phyloP scores from a whole-genome alignment of 2,329 filamentous ascomycete genomes.

The Colletotrichum sp. region DNA sequence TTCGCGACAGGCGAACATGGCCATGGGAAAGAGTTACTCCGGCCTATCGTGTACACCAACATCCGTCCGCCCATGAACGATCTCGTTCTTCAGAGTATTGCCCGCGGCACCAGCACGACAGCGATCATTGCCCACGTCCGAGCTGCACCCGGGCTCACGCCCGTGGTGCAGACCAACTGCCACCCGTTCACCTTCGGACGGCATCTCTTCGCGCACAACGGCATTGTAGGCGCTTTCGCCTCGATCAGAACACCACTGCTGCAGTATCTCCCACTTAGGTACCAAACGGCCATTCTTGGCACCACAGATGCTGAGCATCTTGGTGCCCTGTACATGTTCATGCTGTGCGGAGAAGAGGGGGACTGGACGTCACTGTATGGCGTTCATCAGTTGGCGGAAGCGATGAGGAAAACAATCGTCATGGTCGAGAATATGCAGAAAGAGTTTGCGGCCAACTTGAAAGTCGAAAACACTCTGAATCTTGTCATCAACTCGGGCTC shows the following conservation, averaged over 20 bases:
- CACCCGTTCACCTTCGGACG: constrained; percentile 12
- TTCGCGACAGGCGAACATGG: not conserved
- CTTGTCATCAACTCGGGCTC: not conserved
- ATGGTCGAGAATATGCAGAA: constrained; percentile 5
- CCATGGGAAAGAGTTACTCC: not conserved
- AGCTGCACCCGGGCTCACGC: not conserved
- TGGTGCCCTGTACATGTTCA: constrained; percentile 9
- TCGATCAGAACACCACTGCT: not conserved
- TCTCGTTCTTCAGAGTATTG: constrained; percentile 9
- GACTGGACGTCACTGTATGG: constrained; percentile 2
- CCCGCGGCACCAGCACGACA: constrained; percentile 2
- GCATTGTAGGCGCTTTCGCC: constrained; percentile 6
- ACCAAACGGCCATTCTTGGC: constrained; percentile 6
- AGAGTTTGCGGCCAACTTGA: not conserved
- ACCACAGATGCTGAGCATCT: constrained; percentile 12
- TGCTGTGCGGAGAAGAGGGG: not conserved
- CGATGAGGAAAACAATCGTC: constrained; percentile 6
- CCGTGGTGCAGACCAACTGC: constrained; percentile 14
- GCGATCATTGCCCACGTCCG: constrained; percentile 9
- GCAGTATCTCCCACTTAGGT: constrained; percentile 10
- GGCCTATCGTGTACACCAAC: constrained; percentile 12
- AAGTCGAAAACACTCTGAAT: not conserved
- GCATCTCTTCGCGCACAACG: constrained; percentile 15
- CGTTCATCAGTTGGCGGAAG: not conserved
- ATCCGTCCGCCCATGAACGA: constrained; percentile 10